These are phyloP conservation scores for Halophytophthora batemanensis DNA, from an alignment of 352 stramenopile species.

Conservation along the genomic window DNA sequence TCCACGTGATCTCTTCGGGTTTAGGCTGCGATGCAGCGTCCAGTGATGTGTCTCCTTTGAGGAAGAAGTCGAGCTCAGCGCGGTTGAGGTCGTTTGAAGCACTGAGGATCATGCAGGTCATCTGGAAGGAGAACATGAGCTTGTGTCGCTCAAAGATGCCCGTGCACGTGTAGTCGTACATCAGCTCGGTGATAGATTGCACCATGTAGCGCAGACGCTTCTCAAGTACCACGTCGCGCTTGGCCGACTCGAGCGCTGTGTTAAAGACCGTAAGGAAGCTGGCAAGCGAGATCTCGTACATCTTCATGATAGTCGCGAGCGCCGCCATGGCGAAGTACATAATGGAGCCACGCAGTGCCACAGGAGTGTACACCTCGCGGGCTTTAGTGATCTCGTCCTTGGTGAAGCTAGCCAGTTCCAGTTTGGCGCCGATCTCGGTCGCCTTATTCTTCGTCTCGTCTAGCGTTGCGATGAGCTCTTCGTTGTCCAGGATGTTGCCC, in stretches of 20 bases:
- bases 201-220: constrained; percentile 89
- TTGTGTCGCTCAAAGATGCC: constrained; percentile 98
- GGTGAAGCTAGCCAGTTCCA: constrained; percentile 91
- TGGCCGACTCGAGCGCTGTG: constrained; percentile 87
- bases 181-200: constrained; percentile 89
- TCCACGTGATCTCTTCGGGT: constrained; percentile 79
- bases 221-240: constrained; percentile 89
- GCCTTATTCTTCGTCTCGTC: constrained; percentile 95
- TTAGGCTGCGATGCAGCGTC: constrained; percentile 68
- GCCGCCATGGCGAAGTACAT: constrained; percentile 94
- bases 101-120: constrained; percentile 95
- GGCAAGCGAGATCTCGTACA: constrained; percentile 95
- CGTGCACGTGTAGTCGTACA: constrained; percentile 97
- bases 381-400: constrained; percentile 94
- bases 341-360: constrained; percentile 90
- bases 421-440: constrained; percentile 91
- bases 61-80: constrained; percentile 92
- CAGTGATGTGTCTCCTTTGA: constrained; percentile 95
- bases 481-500: constrained; percentile 94
- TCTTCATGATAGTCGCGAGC: constrained; percentile 92
- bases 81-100: constrained; percentile 82
- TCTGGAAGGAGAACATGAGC: constrained; percentile 96
- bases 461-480: constrained; percentile 92
- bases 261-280: constrained; percentile 92
- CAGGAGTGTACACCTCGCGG: constrained; percentile 88